Evolutionary conservation across 208 protist genomes (phyloP).

Genomic region (Naegleria fowleri): DNA sequence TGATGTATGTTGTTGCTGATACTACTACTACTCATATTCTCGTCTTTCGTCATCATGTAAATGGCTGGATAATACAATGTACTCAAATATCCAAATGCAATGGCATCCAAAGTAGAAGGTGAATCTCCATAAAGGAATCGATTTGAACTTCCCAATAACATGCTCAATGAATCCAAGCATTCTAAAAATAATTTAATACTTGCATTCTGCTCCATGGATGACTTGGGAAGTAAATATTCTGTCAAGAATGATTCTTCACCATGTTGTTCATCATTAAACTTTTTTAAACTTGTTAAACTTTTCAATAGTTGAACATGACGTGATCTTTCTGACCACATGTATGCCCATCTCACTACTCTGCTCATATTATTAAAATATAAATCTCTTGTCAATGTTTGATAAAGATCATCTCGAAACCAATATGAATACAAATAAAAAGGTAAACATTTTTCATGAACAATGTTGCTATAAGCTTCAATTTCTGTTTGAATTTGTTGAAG

Average conservation of each 20-base stretch:
- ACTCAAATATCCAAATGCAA: slow-evolving; percentile 7
- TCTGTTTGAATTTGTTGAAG: slow-evolving; percentile 2
- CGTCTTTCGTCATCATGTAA: too few species aligned
- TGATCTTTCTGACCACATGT: background rate
- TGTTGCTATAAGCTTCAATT: background rate
- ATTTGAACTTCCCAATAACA: background rate
- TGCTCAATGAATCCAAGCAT: background rate
- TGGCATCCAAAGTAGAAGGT: background rate
- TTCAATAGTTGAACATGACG: background rate
- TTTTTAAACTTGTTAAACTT: background rate
- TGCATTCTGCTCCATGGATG: background rate
- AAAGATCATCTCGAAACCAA: background rate
- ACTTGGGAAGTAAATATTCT: background rate
- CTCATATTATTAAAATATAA: background rate
- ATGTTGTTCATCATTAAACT: background rate
- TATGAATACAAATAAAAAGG: background rate
- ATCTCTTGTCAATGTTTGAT: background rate
- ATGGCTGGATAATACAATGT: background rate
- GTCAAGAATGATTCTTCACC: background rate
- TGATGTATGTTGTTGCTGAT: too few species aligned
- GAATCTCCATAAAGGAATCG: background rate
- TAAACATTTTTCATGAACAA: slow-evolving; percentile 8
- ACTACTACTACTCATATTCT: too few species aligned
- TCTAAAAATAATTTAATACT: slow-evolving; percentile 1
- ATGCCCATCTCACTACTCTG: background rate